phyloP scores from a whole-genome alignment of 345 rosid species.

The rapeseed (Brassica napus) region DNA sequence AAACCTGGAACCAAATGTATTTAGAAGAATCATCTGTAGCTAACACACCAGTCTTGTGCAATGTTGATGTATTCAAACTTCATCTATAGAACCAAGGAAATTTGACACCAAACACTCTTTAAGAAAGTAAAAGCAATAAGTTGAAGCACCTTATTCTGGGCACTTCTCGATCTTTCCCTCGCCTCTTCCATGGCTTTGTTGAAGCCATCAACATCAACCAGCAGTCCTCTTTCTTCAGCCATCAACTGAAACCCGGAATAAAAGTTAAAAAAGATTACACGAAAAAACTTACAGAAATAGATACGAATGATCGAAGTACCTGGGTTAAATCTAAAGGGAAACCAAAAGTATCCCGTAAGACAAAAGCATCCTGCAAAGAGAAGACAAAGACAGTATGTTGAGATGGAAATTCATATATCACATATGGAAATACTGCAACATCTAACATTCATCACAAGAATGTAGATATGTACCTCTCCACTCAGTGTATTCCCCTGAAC shows the following conservation, averaged over 20 bases:
- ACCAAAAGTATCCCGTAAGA: constrained; percentile 96
- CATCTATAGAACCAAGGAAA: neutral
- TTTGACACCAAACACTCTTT: neutral
- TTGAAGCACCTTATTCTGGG: constrained; percentile 69
- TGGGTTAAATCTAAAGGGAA: constrained; percentile 97
- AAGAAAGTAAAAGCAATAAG: neutral
- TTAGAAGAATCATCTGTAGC: constrained; percentile 79
- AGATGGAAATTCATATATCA: neutral
- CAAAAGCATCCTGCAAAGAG: constrained; percentile 81
- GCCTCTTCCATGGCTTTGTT: constrained; percentile 86
- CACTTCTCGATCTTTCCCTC: constrained; percentile 89
- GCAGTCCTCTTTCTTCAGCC: constrained; percentile 91
- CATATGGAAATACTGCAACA: neutral
- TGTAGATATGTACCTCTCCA: constrained; percentile 61
- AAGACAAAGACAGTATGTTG: neutral
- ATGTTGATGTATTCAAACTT: constrained; percentile 49
- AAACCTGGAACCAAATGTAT: constrained; percentile 60
- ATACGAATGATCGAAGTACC: constrained; percentile 45
- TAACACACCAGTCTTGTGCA: constrained; percentile 70
- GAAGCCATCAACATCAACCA: constrained; percentile 83
- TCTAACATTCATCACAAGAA: neutral
- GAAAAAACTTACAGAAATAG: constrained; percentile 9
- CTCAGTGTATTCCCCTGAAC: constrained; percentile 70
- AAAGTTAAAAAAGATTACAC: constrained; percentile 8
- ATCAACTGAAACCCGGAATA: constrained; percentile 56